These are phyloP conservation scores for Zygosaccharomyces pseudorouxii DNA, from an alignment of 805 yeast genomes.

Conservation along the genomic window DNA sequence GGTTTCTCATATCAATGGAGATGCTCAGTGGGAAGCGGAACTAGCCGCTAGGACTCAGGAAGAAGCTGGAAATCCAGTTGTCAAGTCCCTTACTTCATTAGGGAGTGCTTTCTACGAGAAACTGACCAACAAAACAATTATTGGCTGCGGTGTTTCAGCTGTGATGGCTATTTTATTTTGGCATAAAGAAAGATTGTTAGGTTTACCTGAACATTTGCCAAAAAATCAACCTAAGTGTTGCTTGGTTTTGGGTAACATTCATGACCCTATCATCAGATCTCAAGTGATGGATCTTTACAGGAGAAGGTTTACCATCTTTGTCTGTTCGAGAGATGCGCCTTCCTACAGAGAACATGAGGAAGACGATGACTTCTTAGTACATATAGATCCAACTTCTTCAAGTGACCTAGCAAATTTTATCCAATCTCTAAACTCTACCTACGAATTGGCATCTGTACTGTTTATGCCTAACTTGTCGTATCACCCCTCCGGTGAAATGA, in stretches of 20 bases:
- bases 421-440: constrained; percentile 14
- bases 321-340: constrained; percentile 29
- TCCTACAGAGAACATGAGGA: constrained; percentile 24
- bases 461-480: constrained; percentile 34
- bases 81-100: background rate
- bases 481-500: constrained; percentile 28
- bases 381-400: constrained; percentile 24
- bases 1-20: constrained; percentile 7
- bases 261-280: constrained; percentile 34
- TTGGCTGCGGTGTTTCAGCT: constrained; percentile 19
- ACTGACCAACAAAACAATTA: background rate
- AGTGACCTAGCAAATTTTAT: constrained; percentile 22
- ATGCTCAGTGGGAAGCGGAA: background rate
- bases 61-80: background rate
- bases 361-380: constrained; percentile 29
- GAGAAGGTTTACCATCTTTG: constrained; percentile 32
- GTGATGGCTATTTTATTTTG: constrained; percentile 16
- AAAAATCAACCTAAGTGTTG: constrained; percentile 18
- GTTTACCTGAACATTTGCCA: constrained; percentile 18
- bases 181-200: constrained; percentile 12
- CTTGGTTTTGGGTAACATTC: constrained; percentile 32
- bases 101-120: background rate
- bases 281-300: constrained; percentile 36
- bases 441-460: constrained; percentile 24
- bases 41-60: background rate